Conservation (phyloP, 2,329 filamentous ascomycete species). For the Drechslerella coelobrocha region DNA sequence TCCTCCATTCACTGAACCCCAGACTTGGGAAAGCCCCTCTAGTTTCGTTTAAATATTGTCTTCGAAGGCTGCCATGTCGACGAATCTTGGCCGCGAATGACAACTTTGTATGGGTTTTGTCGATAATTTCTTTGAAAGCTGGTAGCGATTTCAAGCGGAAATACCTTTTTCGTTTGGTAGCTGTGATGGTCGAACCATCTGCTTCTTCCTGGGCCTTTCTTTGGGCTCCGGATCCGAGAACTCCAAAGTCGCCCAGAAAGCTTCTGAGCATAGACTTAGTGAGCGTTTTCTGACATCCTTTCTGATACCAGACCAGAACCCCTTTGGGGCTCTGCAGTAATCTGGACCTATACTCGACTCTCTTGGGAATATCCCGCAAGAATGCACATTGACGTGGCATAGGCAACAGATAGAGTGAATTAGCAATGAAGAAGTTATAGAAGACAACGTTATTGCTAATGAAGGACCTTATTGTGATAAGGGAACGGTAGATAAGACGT, state of each 20-base stretch:
- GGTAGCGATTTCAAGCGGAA: background rate
- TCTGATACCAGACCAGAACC: background rate
- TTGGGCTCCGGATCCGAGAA: background rate
- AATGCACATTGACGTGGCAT: slow-evolving; percentile 12
- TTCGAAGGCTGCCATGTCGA: background rate
- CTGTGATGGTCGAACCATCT: background rate
- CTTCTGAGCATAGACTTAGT: background rate
- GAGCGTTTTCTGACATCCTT: background rate
- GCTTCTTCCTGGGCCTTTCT: background rate
- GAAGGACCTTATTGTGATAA: background rate
- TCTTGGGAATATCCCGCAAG: background rate
- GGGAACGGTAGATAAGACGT: background rate
- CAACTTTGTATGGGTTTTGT: background rate
- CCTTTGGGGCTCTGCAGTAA: background rate
- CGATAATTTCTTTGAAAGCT: background rate
- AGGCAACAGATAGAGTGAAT: slow-evolving; percentile 11
- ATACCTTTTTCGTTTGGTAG: background rate
- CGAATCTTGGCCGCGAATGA: too few relatives aligned
- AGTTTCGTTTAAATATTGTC: background rate
- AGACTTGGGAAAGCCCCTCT: background rate
- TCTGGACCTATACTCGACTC: background rate
- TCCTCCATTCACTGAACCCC: background rate
- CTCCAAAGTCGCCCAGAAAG: background rate
- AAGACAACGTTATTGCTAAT: background rate
- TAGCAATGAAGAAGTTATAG: slow-evolving; percentile 10